Percentiles rank a stretch among this genome's conserved stretches.
phyloP scores from a whole-genome alignment of 2,329 filamentous ascomycete genomes.

The Neobulgaria alba region DNA sequence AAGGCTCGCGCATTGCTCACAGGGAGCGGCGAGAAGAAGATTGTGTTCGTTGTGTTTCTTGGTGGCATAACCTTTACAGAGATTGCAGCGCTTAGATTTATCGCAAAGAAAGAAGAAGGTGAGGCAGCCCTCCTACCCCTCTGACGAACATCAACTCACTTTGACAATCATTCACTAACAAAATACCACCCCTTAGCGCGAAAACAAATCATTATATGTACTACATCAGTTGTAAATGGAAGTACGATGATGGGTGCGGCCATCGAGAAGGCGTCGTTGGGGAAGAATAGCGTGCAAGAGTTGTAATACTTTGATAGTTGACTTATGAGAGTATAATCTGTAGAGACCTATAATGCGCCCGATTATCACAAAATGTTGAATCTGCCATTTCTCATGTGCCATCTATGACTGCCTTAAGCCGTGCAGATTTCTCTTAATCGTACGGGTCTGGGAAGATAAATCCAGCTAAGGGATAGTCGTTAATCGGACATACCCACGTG shows the following conservation, averaged over 20 bases:
- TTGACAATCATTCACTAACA: background rate
- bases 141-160: background rate
- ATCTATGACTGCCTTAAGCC: too few relatives aligned
- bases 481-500: too few relatives aligned
- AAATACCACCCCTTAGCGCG: constrained; percentile 39
- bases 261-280: constrained; percentile 50
- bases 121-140: constrained; percentile 4
- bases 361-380: too few relatives aligned
- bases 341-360: too few relatives aligned
- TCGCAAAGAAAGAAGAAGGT: constrained; percentile 76
- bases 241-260: constrained; percentile 81
- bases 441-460: background rate
- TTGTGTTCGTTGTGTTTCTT: constrained; percentile 90
- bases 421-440: too few relatives aligned
- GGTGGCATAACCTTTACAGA: constrained; percentile 97
- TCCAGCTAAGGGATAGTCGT: too few relatives aligned
- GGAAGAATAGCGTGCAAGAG: constrained; percentile 24
- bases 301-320: constrained; percentile 12
- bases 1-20: constrained; percentile 78
- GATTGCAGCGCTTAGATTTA: constrained; percentile 85
- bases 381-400: too few relatives aligned
- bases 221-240: constrained; percentile 84
- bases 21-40: constrained; percentile 67
- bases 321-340: too few relatives aligned
- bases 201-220: constrained; percentile 82